Percentiles rank a stretch among this genome's conserved stretches.
Evolutionary conservation across 768 basidiomycete genomes (phyloP).

Genomic region (Psilocybe tampanensis): DNA sequence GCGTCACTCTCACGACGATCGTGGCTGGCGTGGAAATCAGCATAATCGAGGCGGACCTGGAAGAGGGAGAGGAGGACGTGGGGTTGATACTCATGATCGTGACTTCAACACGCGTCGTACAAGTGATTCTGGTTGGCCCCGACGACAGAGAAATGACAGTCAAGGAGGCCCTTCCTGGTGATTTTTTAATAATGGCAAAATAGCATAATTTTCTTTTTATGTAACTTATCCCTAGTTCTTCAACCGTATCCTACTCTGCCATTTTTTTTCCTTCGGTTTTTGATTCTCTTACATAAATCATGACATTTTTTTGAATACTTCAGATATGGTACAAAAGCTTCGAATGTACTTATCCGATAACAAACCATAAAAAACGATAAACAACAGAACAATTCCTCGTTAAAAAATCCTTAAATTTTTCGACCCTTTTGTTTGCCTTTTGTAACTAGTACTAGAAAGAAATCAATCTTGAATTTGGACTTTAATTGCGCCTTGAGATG

Average conservation of each 20-base stretch:
- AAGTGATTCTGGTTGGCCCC: constrained; percentile 63
- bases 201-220: neutral
- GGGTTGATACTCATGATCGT: constrained; percentile 25
- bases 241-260: constrained; percentile 1
- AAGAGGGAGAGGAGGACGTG: constrained; percentile 32
- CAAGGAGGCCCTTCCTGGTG: constrained; percentile 23
- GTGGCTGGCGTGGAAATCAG: constrained; percentile 35
- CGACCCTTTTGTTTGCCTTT: too few relatives aligned
- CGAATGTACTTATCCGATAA: neutral
- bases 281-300: neutral
- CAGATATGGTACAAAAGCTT: neutral
- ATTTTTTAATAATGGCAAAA: constrained; percentile 6
- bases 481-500: constrained; percentile 67
- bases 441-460: too few relatives aligned
- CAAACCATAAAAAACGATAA: neutral
- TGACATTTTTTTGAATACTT: neutral
- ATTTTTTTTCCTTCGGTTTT: neutral
- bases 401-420: too few relatives aligned
- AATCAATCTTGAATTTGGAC: constrained; percentile 65
- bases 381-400: too few relatives aligned
- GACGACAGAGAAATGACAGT: constrained; percentile 38
- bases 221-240: constrained; percentile 14
- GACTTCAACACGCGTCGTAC: constrained; percentile 34
- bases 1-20: constrained; percentile 27
- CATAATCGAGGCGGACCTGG: constrained; percentile 32